Evolutionary conservation across 1,139 yeast genomes (phyloP).

Genomic region (Lodderomyces pseudojiufengensis): DNA sequence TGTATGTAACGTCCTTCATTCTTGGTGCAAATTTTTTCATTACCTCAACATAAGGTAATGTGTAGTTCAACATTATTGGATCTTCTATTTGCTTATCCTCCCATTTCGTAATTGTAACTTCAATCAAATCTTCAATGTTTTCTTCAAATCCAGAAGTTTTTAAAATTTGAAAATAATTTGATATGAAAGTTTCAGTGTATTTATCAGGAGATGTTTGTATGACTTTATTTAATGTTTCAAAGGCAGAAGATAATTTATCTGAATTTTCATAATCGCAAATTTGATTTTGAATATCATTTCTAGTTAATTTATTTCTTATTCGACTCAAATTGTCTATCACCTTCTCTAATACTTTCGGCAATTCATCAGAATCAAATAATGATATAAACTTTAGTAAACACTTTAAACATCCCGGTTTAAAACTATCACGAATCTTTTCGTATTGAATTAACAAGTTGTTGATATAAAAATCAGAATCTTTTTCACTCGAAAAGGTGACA

Average conservation of each 20-base stretch:
- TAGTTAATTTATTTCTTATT: slow-evolving; percentile 3
- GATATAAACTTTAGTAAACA: slow-evolving; percentile 5
- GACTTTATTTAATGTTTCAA: not conserved
- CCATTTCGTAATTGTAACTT: not conserved
- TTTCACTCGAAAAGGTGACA: slow-evolving; percentile 9
- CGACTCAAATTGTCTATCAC: not conserved
- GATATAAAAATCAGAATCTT: slow-evolving; percentile 7
- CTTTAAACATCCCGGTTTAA: slow-evolving; percentile 10
- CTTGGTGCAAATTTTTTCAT: not conserved
- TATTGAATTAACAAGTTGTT: slow-evolving; percentile 9
- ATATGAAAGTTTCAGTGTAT: not conserved
- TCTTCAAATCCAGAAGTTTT: not conserved
- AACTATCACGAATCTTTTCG: slow-evolving; percentile 4
- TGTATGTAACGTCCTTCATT: not conserved
- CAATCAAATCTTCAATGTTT: not conserved
- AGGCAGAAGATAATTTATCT: not conserved
- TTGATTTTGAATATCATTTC: slow-evolving; percentile 1
- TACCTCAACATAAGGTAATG: slow-evolving; percentile 1
- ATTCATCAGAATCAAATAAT: slow-evolving; percentile 5
- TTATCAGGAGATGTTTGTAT: not conserved
- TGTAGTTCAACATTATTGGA: not conserved
- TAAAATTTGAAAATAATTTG: not conserved
- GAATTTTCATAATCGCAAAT: not conserved
- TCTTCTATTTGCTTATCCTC: not conserved
- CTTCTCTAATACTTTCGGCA: not conserved